Base-by-base conservation (phyloP, 2,329 filamentous ascomycete genomes). In the Aspergillus sp. region DNA sequence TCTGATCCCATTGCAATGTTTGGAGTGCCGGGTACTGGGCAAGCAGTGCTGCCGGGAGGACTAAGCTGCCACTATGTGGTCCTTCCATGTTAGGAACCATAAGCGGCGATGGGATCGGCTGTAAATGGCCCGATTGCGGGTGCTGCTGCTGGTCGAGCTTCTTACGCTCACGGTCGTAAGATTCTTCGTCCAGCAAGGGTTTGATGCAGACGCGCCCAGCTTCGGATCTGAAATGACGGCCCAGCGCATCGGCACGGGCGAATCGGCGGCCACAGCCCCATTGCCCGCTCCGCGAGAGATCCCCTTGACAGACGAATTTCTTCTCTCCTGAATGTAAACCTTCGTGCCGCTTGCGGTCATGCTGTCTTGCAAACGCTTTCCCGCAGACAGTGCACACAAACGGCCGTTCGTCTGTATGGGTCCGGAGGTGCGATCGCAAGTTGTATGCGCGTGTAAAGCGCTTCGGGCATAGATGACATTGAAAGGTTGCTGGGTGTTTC, bases 321-420 rank as follows among this genome's bases (percentile, higher is more conserved):
- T 96, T 98, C 65, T 98, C 91, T 26, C 91, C 91, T 0, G 85
- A 93, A 53, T 98, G 91, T 26, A 98, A 67, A 24, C 89, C 88
- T 63, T 98, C 91, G 60, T 98, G 91, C 24, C 91, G 81, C 63
- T 98, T 98, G 28, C 91, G 81, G 57, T 98, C 91, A 55, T 98
- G 91, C 55, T 98, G 91, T 15, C 91, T 81, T 4, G 91, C 91
- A 63, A 98, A 98, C 0, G 91, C 91, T 60, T 98, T 98, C 32
- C 86, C 85, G 48, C 91, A 98, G 6, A 96, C 86, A 0, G 85
- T 95, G 55, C 91, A 98, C 2, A 96, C 89, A 52, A 96, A 98
- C 0, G 91, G 91, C 29, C 91, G 76, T 66, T 98, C 91, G 51
- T 98, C 91, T 0, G 91, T 98, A 55, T 98, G 91, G 0, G 91